Evolutionary conservation across 2,329 filamentous ascomycete species (phyloP), one percentile per base, ranked within the genome.

Genomic region (Zymoseptoria brevis): DNA sequence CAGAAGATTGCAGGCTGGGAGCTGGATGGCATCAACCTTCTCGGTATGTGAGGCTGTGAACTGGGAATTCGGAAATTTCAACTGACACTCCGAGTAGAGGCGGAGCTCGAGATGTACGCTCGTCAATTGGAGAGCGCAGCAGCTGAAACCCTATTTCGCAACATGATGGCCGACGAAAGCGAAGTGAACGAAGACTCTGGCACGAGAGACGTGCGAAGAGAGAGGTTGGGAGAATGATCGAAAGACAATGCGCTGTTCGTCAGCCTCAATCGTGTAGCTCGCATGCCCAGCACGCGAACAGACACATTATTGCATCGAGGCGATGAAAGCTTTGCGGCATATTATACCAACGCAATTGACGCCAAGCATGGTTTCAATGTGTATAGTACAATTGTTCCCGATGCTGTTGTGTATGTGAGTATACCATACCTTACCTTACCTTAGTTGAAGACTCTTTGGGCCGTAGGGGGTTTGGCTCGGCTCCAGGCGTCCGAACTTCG

Each of bases 21-120:
- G 13, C 24, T 60, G 13, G 55, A 57, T 29, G 53, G 26, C 19
- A 50, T 62, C 19, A 49, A 54, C 41, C 58, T 62, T 26, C 24
- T 60, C 8, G 35, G 35, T 45, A 45, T 16, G 6, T 45, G 35
- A 45, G 35, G 13, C 35, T 13, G 16, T 45, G 16, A 6, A 11
- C 35, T 45, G 35, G 4, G 13, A 16, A 45, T n/a, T n/a, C 1
- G 6, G 16, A 1, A 6, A 13, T 16, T 7, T 7, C 16, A 16
- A n/a, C 35, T 45, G 13, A 45, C 11, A 45, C 13, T 45, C n/a
- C 11, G 35, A 7, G 35, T 45, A 45, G 53, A 57, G 50, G 50
- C 52, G 8, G 58, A 62, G 41, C 50, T 62, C 7, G 60, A 62
- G 26, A 56, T 60, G 19, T 35, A 55, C 50, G 21, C 19, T 16